Base-by-base conservation (phyloP, 805 yeast genomes). In the Naumovozyma dairenensis region DNA sequence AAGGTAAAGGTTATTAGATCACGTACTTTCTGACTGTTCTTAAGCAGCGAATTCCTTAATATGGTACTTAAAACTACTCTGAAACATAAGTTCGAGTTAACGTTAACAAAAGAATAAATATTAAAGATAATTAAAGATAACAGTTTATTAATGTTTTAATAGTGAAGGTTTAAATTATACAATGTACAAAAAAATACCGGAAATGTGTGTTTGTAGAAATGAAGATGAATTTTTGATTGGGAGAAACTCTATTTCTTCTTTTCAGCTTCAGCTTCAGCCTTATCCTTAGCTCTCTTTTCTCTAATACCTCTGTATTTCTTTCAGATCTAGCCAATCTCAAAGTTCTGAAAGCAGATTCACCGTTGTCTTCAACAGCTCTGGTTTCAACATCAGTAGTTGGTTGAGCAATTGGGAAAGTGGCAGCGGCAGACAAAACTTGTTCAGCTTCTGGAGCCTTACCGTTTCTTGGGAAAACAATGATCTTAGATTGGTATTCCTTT, bases 191-290 rank as follows among this genome's bases (percentile, higher is more conserved):
- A n/a, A n/a, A n/a, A n/a, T n/a, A n/a, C n/a, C n/a, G n/a, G n/a
- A n/a, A n/a, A n/a, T n/a, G n/a, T n/a, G n/a, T n/a, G n/a, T n/a
- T n/a, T n/a, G n/a, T n/a, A n/a, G n/a, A n/a, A n/a, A n/a, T n/a
- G n/a, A n/a, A n/a, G n/a, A n/a, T n/a, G n/a, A n/a, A n/a, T n/a
- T n/a, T n/a, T n/a, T n/a, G n/a, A n/a, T n/a, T n/a, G n/a, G n/a
- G n/a, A n/a, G n/a, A n/a, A n/a, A 24, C 5, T 24, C 26, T 24
- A 84, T 78, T 85, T 84, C 86, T 86, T 86, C 87, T 86, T 86
- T 62, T 85, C 95, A 71, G 93, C 94, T 74, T 86, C 97, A 66
- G 96, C 96, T 74, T 84, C 96, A 66, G 95, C 96, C 74, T 75
- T 75, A 55, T 86, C 96, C 63, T 66, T 77, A 62, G 94, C 94